These are phyloP conservation scores for Parasitella parasitica DNA, from an alignment of 371 early-diverging fungal species.

Conservation along the genomic window DNA sequence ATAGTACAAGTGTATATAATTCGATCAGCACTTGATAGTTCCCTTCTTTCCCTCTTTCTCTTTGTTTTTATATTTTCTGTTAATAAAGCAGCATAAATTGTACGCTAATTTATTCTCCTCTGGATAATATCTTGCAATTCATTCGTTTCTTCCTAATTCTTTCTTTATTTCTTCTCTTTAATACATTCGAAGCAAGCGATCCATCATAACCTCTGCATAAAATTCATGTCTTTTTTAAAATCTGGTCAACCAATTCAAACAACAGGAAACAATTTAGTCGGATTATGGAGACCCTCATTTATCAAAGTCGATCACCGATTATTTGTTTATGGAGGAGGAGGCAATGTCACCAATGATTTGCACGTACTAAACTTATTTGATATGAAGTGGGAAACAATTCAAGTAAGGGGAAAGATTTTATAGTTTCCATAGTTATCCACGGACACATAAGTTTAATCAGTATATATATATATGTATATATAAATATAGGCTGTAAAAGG, in stretches of 20 bases:
- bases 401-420: constrained; percentile 33
- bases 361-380: constrained; percentile 55
- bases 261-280: constrained; percentile 61
- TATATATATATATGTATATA: too few relatives aligned
- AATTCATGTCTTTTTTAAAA: constrained; percentile 29
- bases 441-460: neutral
- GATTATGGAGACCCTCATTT: constrained; percentile 66
- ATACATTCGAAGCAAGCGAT: too few relatives aligned
- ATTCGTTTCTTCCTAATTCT: neutral
- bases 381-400: constrained; percentile 49
- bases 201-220: too few relatives aligned
- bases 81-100: neutral
- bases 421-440: neutral
- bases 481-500: constrained; percentile 44
- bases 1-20: neutral
- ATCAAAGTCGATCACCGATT: constrained; percentile 60
- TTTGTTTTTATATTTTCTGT: neutral
- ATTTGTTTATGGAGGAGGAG: constrained; percentile 64
- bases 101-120: neutral
- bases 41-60: neutral
- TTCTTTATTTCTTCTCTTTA: neutral
- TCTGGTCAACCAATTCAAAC: constrained; percentile 55
- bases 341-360: constrained; percentile 60
- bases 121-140: neutral
- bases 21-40: neutral